These are phyloP conservation scores for Triglochin maritima DNA, from an alignment of 106 monocot species.

Conservation along the genomic window DNA sequence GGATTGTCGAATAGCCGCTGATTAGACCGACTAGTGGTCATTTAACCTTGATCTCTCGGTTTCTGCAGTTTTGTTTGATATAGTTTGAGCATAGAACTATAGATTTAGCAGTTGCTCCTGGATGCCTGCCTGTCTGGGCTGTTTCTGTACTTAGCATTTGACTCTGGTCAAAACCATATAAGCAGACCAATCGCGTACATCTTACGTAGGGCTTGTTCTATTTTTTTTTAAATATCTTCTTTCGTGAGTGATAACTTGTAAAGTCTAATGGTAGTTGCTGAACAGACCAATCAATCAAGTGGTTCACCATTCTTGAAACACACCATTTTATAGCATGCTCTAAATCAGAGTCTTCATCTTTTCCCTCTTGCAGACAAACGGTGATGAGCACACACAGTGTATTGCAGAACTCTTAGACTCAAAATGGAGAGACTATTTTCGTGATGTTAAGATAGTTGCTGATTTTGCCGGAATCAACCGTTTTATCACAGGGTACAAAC, in stretches of 20 bases:
- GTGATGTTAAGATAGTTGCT: slow-evolving; percentile 1
- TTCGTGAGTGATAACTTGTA: neutral
- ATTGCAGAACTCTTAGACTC: slow-evolving; percentile 4
- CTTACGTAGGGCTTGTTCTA: no score
- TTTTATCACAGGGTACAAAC: slow-evolving; percentile 7
- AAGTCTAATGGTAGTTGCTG: neutral
- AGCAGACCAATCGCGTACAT: no score
- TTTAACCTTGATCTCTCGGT: no score
- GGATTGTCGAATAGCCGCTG: no score
- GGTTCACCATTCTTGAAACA: neutral
- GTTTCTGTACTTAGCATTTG: no score
- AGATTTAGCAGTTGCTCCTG: no score
- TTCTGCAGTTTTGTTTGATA: no score
- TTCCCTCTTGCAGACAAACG: slow-evolving; percentile 12
- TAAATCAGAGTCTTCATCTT: neutral
- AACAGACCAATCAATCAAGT: no score
- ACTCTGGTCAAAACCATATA: no score
- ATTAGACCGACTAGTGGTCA: no score
- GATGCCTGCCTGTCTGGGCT: no score
- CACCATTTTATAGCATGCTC: neutral
- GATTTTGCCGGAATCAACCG: slow-evolving; percentile 15
- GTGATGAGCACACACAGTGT: slow-evolving; percentile 11
- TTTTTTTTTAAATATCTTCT: neutral
- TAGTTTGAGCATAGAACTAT: no score
- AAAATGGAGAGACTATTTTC: slow-evolving; percentile 4